phyloP scores from a whole-genome alignment of 129 eudicot genomes.

The Apium graveolens region DNA sequence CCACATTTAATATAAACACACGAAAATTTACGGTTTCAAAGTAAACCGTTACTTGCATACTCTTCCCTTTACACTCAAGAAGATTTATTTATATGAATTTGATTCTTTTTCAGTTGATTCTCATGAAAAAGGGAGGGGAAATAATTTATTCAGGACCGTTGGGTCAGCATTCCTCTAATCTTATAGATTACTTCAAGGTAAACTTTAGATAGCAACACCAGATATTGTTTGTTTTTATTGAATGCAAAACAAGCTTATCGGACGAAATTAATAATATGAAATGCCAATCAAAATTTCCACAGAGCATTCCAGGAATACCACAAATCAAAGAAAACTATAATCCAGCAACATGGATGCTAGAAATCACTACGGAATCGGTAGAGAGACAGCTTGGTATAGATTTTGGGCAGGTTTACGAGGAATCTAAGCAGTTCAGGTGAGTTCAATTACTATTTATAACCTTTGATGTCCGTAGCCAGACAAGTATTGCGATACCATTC shows the following conservation, averaged over 20 bases:
- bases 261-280: neutral
- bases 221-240: neutral
- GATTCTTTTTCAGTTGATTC: neutral
- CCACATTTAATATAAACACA: neutral
- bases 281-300: neutral
- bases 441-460: neutral
- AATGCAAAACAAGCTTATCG: neutral
- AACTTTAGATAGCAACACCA: neutral
- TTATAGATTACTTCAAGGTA: slow-evolving; percentile 42
- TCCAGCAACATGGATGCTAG: slow-evolving; percentile 29
- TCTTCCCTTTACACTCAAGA: neutral
- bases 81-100: neutral
- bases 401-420: slow-evolving; percentile 8
- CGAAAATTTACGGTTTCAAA: neutral
- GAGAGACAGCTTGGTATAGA: slow-evolving; percentile 7
- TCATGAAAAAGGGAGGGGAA: slow-evolving; percentile 7
- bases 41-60: neutral
- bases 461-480: neutral
- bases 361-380: slow-evolving; percentile 10
- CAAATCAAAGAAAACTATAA: slow-evolving; percentile 12
- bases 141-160: neutral
- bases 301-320: slow-evolving; percentile 5
- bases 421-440: slow-evolving; percentile 17
- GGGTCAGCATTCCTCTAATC: neutral
- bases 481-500: neutral